Base-by-base conservation (phyloP, 2,329 filamentous ascomycete species). In the Colletotrichum sansevieriae region DNA sequence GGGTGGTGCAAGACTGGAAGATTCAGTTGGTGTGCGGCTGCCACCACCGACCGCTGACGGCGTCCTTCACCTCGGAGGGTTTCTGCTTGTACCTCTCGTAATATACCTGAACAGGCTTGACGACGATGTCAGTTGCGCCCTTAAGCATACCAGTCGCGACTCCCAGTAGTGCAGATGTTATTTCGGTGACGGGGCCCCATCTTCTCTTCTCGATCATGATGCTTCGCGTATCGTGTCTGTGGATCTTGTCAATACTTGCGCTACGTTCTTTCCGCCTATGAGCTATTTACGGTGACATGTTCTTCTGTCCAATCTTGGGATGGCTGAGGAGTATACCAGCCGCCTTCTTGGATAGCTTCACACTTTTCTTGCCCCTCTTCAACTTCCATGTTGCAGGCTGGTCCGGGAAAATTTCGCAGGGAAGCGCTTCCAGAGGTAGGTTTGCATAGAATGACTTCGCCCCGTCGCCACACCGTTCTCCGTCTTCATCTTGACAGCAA, bases 291-390 rank as follows among this genome's bases (percentile, higher is more conserved):
- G 20, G 35, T 29, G 59, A 65, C 60, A 68, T 63, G 7, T 65
- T 58, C 25, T 65, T 68, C 6, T 55, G 52, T 1, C 55, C 65
- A 33, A 89, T 76, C 73, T 84, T 85, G 68, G 83, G 83, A 72
- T 84, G 80, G 59, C 86, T 80, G 3, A 85, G 79, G 7, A 89
- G 73, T 0, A 88, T 75, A 46, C 87, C 82, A 0, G 86, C 86
- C 3, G 87, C 87, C 18, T 87, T 74, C 1, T 85, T 80, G 3
- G 82, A 86, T 0, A 89, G 75, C 55, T 82, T 80, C 20, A 87
- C 71, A 9, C 77, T 25, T 7, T 55, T 76, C 1, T 82, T 83
- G 71, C 71, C 63, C 11, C 47, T 68, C 70, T 84, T 84, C 33
- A 85, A 76, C 18, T 79, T 76, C 87, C 87, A 89, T 0, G 82